A percentile compares a stretch with the other conserved stretches of the same genome.
Conservation (phyloP, 139 green algal genomes). For the Chlorella vulgaris region DNA sequence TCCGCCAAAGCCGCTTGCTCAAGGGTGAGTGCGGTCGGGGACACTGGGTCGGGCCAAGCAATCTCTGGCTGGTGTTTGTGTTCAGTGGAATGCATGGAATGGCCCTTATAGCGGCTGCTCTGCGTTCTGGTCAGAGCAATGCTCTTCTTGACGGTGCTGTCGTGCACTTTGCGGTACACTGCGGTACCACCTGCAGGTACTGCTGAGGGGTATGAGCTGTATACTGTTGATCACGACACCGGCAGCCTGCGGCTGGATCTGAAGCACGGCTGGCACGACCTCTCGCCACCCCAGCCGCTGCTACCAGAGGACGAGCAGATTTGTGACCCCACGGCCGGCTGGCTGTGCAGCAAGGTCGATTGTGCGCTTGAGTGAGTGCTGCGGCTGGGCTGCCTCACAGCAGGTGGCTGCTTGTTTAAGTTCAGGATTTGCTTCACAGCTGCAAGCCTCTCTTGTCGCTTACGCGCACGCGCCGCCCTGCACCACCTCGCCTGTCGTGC, state of each 20-base stretch:
- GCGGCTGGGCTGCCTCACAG: background rate
- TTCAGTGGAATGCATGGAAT: background rate
- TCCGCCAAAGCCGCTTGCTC: constrained; percentile 48
- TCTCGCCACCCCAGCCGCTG: constrained; percentile 44
- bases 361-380: constrained; percentile 27
- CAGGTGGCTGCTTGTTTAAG: background rate
- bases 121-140: too few species aligned
- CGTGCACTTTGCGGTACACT: too few species aligned
- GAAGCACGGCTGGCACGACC: constrained; percentile 45
- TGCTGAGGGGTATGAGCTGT: constrained; percentile 63
- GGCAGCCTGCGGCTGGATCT: constrained; percentile 66
- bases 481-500: too few species aligned
- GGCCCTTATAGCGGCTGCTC: too few species aligned
- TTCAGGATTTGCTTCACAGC: constrained; percentile 2
- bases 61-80: background rate
- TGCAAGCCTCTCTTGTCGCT: constrained; percentile 1
- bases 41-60: background rate
- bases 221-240: constrained; percentile 76
- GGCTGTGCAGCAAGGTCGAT: constrained; percentile 66
- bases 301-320: constrained; percentile 67
- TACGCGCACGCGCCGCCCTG: too few species aligned
- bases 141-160: too few species aligned
- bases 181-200: constrained; percentile 27
- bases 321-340: constrained; percentile 63
- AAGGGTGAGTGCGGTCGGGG: constrained; percentile 8